Base-by-base conservation (phyloP, 2,329 filamentous ascomycete genomes). In the Beauveria australis region DNA sequence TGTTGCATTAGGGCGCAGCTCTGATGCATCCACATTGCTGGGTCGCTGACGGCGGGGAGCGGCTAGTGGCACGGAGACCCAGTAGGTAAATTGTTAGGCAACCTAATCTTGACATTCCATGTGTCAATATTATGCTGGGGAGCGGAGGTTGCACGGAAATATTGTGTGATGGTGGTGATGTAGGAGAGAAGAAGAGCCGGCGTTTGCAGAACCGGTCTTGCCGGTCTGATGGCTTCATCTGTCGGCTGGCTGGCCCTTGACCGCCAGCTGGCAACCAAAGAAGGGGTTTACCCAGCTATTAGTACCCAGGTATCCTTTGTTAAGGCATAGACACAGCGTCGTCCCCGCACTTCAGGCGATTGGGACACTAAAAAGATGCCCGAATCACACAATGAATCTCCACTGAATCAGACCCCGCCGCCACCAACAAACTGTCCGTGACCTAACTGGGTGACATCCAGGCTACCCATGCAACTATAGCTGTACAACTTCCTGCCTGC, bases 41-140 rank as follows among this genome's bases (percentile, higher is more conserved):
- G 54, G 33, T 58, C 46, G 46, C 57, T 53, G 57, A 47, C 48
- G 26, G 57, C 40, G 40, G 57, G 48, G 40, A 40, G 30, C 22
- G 54, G 43, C 33, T 28, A 48, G 44, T 58, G 54, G 44, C 30
- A 49, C 22, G 30, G n/a, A 59, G 56, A 40, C 41, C 57, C 40
- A 51, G 33, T 37, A 37, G 33, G 33, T 37, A 37, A 37, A 37
- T 37, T 37, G 33, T 37, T 16, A 16, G 57, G 14, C 22, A 71
- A 70, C 69, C 62, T 66, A 69, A 70, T 70, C 67, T 71, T 59
- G 65, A 70, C 64, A 61, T 67, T 69, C 64, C 41, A 52, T 60
- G 51, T 47, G 28, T 55, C 49, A 48, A 49, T 24, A 47, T 19
- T 48, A 40, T 40, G 54, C 28, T 48, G 19, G 19, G 19, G 9